Evolutionary conservation across 306 rosid species (phyloP), one percentile per base, ranked within the genome.

Genomic region (Erythrophleum fordii): DNA sequence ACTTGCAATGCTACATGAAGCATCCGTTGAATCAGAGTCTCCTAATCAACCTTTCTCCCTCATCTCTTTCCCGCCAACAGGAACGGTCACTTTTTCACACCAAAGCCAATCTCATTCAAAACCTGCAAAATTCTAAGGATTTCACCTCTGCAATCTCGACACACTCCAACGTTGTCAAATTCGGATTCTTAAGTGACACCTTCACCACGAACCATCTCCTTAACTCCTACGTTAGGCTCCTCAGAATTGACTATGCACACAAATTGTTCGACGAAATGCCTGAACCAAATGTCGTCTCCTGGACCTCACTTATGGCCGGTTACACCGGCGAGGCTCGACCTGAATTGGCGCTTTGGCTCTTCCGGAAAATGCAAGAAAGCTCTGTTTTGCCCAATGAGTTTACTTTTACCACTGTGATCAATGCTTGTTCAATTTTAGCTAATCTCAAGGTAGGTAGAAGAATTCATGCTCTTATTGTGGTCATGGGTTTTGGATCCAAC

Each of bases 261-360:
- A 78, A 86, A 44, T 71, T 88, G 89, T 86, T 94, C 79, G 92
- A 91, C 26, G 92, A 82, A 92, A 85, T 91, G 90, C 77, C 83
- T 11, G 82, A 59, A 29, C 86, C 74, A 11, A 91, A 94, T 76
- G 92, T 94, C 22, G 97, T 94, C 22, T 89, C 97, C 5, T 92
- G 93, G 91, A 90, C 98, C 72, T 83, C 94, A 2, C 91, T 94
- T 82, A 91, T 94, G 83, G 88, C 91, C 0, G 95, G 97, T 53
- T 91, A 87, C 26, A 62, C 88, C 13, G 34, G 51, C 25, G 37
- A 22, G n/a, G 87, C 78, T 59, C 87, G 61, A 41, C 93, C 97
- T 53, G 48, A 53, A 64, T 67, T 69, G 59, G 84, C 90, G 65
- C 87, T 92, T 52, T 39, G 53, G 8, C 79, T 91, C 20, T 91